Conservation (phyloP, 2,329 filamentous ascomycete genomes). For the Pseudogymnoascus sp. region DNA sequence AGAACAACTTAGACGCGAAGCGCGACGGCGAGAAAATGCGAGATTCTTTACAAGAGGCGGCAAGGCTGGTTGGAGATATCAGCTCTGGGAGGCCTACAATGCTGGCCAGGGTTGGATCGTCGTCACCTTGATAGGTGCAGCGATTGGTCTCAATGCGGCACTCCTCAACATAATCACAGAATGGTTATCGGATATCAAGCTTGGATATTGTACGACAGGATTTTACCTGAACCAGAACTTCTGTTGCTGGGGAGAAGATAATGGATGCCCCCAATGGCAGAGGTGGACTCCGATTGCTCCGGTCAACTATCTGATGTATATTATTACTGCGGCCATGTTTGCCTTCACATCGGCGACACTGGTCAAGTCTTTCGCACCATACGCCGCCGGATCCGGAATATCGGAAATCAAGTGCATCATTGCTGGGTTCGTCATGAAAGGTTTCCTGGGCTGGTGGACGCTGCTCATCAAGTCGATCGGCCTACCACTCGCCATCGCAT, state of each 20-base stretch:
- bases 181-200: slow-evolving; percentile 92
- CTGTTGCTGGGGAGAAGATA: slow-evolving; percentile 94
- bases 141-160: slow-evolving; percentile 87
- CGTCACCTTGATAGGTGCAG: slow-evolving; percentile 81
- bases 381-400: slow-evolving; percentile 92
- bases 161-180: slow-evolving; percentile 93
- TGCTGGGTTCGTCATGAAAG: slow-evolving; percentile 98
- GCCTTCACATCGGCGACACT: slow-evolving; percentile 74
- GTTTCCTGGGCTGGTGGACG: slow-evolving; percentile 86
- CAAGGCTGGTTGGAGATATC: slow-evolving; percentile 68
- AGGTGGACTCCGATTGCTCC: slow-evolving; percentile 72
- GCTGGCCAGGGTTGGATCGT: slow-evolving; percentile 98
- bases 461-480: slow-evolving; percentile 89
- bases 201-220: slow-evolving; percentile 88
- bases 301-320: slow-evolving; percentile 81
- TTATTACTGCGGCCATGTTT: slow-evolving; percentile 75
- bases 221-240: slow-evolving; percentile 98
- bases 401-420: slow-evolving; percentile 99
- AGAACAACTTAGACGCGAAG: slow-evolving; percentile 74
- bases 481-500: slow-evolving; percentile 84
- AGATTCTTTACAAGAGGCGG: slow-evolving; percentile 62
- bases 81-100: slow-evolving; percentile 80
- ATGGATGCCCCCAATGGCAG: slow-evolving; percentile 82
- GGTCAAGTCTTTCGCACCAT: slow-evolving; percentile 87
- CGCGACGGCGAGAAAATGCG: slow-evolving; percentile 62